Base-by-base conservation (phyloP, 1,139 yeast genomes). In the Pichia sp. region DNA sequence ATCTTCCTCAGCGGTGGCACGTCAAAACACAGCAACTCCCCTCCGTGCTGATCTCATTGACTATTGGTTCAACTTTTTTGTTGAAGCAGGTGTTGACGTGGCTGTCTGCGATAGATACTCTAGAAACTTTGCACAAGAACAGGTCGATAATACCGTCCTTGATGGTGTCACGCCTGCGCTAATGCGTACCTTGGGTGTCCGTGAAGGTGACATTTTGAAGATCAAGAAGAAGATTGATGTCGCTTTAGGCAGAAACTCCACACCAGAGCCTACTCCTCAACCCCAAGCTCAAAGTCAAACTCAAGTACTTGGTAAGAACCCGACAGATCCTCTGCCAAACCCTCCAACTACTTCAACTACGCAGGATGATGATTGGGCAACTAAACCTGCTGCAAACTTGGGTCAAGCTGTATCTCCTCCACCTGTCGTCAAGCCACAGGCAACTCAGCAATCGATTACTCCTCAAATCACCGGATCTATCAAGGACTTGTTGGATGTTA, bases 41-140 rank as follows among this genome's bases (percentile, higher is more conserved):
- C 54, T 59, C 22, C 60, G 56, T 34, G 74, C 53, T 28, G 51
- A 66, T 49, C 74, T 74, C 20, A 79, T 75, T 32, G 91, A 85
- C 54, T 97, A 91, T 57, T 91, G 98, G 98, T 91, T 91, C 63
- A 94, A 88, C 50, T 88, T 93, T 63, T 93, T 88, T 69, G 73
- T 91, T 51, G 78, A 75, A 42, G 81, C 96, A 53, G 97, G 97
- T 28, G 88, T 91, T 31, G 98, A 93, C 57, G 82, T 85, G 38
- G 87, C 86, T 47, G 87, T 85, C 52, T 88, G 97, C 58, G 96
- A 91, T 63, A 75, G 97, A 38, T 91, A 91, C 55, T 75, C 96
- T 2, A 67, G 78, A 41, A 87, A 83, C 54, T 91, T 91, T 60
- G 77, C 78, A 43, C 74, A 86, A 43, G 98, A 91, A 56, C 94